Evolutionary conservation across 2,329 filamentous ascomycete genomes (phyloP).

Genomic region (Pestalotiopsis fici): DNA sequence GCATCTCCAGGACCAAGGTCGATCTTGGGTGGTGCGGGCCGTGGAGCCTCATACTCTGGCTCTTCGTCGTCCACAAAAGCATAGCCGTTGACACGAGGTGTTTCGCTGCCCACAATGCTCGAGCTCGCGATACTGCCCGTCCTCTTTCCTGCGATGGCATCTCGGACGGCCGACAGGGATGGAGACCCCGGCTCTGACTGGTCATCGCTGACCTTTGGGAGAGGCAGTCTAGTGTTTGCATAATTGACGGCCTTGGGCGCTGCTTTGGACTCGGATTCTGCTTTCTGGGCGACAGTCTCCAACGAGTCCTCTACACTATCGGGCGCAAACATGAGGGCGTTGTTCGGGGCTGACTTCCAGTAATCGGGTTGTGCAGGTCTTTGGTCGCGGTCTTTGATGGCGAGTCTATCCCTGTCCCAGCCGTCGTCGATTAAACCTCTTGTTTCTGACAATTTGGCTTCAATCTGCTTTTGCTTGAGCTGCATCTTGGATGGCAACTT

Average conservation of each 20-base stretch:
- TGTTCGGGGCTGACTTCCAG: conserved; percentile 76
- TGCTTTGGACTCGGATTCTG: conserved; percentile 71
- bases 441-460: conserved; percentile 50
- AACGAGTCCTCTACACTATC: conserved; percentile 62
- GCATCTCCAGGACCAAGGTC: conserved; percentile 60
- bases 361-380: conserved; percentile 76
- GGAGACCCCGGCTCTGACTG: conserved; percentile 70
- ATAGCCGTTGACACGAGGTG: conserved; percentile 90
- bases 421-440: conserved; percentile 56
- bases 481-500: conserved; percentile 82
- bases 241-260: conserved; percentile 79
- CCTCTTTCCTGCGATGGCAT: conserved; percentile 77
- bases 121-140: conserved; percentile 64
- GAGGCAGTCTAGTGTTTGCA: conserved; percentile 78
- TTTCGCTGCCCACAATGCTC: conserved; percentile 66
- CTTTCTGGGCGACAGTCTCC: conserved; percentile 66
- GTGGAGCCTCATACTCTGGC: conserved; percentile 46
- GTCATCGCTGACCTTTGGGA: conserved; percentile 37
- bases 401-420: conserved; percentile 57
- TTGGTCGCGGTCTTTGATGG: conserved; percentile 67
- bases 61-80: conserved; percentile 87
- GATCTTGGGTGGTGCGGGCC: conserved; percentile 44
- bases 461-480: conserved; percentile 65
- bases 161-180: conserved; percentile 79
- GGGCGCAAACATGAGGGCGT: conserved; percentile 83